These are phyloP conservation scores for Coemansia sp. DNA, from an alignment of 192 early-diverging fungal genomes.

Conservation along the genomic window DNA sequence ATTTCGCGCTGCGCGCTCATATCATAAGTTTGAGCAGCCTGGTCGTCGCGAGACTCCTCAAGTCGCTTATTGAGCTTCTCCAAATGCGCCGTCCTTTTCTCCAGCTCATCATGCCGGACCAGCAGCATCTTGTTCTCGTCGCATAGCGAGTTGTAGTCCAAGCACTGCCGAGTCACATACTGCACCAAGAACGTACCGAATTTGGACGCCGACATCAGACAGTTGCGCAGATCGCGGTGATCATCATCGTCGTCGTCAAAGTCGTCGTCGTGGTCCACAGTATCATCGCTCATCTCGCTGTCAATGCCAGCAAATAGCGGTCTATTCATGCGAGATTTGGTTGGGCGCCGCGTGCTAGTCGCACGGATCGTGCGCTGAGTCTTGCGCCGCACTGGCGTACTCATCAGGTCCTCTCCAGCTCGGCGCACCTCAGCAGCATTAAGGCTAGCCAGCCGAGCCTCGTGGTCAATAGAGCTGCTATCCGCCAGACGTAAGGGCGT, in stretches of 20 bases:
- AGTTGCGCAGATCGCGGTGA: conserved; percentile 40
- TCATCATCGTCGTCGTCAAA: conserved; percentile 33
- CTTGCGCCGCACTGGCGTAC: conserved; percentile 43
- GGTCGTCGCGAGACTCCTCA: conserved; percentile 45
- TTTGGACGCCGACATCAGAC: conserved; percentile 39
- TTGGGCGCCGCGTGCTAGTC: conserved; percentile 38
- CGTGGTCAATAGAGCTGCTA: conserved; percentile 20
- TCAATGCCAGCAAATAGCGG: conserved; percentile 23
- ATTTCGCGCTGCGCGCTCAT: conserved; percentile 27
- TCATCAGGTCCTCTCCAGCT: conserved; percentile 49
- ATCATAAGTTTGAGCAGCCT: conserved; percentile 39
- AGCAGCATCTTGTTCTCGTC: conserved; percentile 33
- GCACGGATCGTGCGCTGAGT: conserved; percentile 28
- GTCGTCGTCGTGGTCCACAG: conserved; percentile 18
- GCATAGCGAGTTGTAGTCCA: conserved; percentile 36
- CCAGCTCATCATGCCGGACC: conserved; percentile 33
- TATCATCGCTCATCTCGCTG: conserved; percentile 46
- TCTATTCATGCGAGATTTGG: conserved; percentile 28
- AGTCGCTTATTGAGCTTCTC: conserved; percentile 35
- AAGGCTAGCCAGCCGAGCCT: conserved; percentile 26
- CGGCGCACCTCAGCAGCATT: conserved; percentile 43
- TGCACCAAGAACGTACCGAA: conserved; percentile 55
- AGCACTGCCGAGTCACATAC: conserved; percentile 50
- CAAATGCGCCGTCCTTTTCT: conserved; percentile 18
- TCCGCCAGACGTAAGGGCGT: conserved; percentile 39